A percentile compares a stretch with the other conserved stretches of the same genome.
Conservation (phyloP, 2,329 filamentous ascomycete species). For the Xylariaceae sp. region DNA sequence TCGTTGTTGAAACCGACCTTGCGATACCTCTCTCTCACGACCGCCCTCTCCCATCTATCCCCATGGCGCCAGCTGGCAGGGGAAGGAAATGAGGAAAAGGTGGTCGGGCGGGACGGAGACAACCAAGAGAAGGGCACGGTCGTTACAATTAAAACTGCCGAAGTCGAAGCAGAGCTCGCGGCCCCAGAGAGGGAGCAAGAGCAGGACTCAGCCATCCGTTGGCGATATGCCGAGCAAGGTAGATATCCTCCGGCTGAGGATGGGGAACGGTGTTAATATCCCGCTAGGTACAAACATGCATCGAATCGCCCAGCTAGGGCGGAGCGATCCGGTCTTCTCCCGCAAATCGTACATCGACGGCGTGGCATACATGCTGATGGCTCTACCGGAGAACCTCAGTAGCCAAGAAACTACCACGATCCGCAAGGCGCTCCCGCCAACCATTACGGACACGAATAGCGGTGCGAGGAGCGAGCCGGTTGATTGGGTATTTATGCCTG, state of each 20-base stretch:
- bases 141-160: background rate
- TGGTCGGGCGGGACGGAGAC: constrained; percentile 16
- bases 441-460: constrained; percentile 19
- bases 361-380: constrained; percentile 60
- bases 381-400: constrained; percentile 55
- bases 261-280: background rate
- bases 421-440: constrained; percentile 46
- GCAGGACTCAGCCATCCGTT: constrained; percentile 23
- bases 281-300: constrained; percentile 26
- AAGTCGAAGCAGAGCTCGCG: background rate
- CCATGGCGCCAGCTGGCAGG: constrained; percentile 23
- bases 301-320: constrained; percentile 32
- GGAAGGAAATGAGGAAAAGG: constrained; percentile 11
- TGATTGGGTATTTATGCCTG: constrained; percentile 15
- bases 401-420: constrained; percentile 51
- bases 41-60: constrained; percentile 31
- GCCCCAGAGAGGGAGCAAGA: background rate
- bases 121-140: constrained; percentile 1
- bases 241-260: constrained; percentile 3
- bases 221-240: constrained; percentile 33
- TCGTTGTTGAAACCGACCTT: constrained; percentile 48
- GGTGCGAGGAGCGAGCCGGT: constrained; percentile 2
- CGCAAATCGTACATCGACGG: constrained; percentile 62
- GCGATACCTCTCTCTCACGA: constrained; percentile 44
- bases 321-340: constrained; percentile 44